Evolutionary conservation across 2,329 filamentous ascomycete species (phyloP), one percentile per base, ranked within the genome.

Genomic region (Penicillium sp.): DNA sequence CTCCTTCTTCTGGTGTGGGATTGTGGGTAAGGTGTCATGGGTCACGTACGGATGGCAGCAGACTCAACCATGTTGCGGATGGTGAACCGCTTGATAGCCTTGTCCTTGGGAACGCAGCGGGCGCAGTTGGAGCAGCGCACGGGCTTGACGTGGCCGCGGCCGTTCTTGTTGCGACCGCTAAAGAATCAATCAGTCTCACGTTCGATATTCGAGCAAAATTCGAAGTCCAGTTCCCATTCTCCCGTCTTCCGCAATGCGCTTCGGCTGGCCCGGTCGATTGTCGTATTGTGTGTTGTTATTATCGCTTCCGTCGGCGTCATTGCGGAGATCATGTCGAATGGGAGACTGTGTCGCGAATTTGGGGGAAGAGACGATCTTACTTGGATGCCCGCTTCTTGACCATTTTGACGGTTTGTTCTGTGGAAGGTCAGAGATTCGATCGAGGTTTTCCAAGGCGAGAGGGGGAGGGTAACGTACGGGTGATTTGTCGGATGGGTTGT

Each of bases 81-180:
- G 79, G 93, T 98, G 84, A 98, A 98, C 79, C 93, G 85, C 89
- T 98, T 98, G 84, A 98, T 97, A 66, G 94, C 93, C 89, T 98
- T 98, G 73, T 98, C 93, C 86, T 98, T 98, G 75, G 90, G 90
- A 54, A 87, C 94, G 82, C 86, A 89, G 78, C 86, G 82, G 72
- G 79, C 89, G 84, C 79, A 93, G 84, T 85, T 89, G 78, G 80
- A 88, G 86, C 79, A 93, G 74, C 84, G 87, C 80, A 98, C 95
- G 72, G 93, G 94, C 85, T 98, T 98, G 79, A 95, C 89, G 84
- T 97, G 91, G 81, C 93, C 93, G 76, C 93, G 89, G 76, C 93
- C 91, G 79, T 95, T 95, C 89, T 96, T 96, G 87, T 97, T 96
- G 76, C 91, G 89, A 77, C 91, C 91, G 82, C 87, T 94, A 74